Evolutionary conservation across 495 filamentous ascomycete genomes (phyloP).

Genomic region (Xylaria telfairii): DNA sequence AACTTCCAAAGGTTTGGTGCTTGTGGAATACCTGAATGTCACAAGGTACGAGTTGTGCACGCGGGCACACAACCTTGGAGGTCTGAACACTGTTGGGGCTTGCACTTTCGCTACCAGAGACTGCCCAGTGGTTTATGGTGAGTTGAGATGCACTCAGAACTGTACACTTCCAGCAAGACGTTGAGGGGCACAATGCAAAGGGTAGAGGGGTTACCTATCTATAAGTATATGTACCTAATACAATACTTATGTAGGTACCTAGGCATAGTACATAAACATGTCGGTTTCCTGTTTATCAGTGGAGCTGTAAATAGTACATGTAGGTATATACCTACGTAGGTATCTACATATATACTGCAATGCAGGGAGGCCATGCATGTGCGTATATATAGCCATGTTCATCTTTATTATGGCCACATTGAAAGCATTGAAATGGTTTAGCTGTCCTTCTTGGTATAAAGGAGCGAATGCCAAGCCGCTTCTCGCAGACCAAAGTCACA

Average conservation of each 20-base stretch:
- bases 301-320: too few species aligned
- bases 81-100: background rate
- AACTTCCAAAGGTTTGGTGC: too few species aligned
- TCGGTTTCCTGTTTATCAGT: too few species aligned
- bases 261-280: too few species aligned
- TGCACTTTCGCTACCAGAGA: background rate
- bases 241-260: background rate
- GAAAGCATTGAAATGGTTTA: constrained; percentile 21
- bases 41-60: background rate
- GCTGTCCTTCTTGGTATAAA: constrained; percentile 11
- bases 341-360: too few species aligned
- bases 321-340: too few species aligned
- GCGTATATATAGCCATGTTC: too few species aligned
- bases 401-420: too few species aligned
- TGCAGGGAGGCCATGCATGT: too few species aligned
- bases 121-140: background rate
- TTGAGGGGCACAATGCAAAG: constrained; percentile 15
- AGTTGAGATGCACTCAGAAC: background rate
- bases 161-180: background rate
- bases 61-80: background rate
- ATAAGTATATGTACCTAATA: background rate
- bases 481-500: background rate
- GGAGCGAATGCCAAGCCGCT: constrained; percentile 2
- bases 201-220: background rate
- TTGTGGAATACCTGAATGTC: background rate